These are phyloP conservation scores for Solanum piurae DNA, from an alignment of 257 asterid genomes.

Conservation along the genomic window DNA sequence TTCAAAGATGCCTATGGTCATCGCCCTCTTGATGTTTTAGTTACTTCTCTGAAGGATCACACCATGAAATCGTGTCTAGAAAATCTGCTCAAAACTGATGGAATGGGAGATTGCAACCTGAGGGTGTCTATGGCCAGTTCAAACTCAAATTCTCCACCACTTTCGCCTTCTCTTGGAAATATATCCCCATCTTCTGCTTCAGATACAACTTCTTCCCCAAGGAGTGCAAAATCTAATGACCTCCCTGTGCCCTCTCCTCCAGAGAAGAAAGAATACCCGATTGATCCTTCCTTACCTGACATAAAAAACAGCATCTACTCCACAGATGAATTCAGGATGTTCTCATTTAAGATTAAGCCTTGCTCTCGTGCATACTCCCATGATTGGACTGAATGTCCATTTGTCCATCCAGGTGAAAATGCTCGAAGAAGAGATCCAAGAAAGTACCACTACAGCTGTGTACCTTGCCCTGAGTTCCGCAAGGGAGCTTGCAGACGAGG, in stretches of 20 bases:
- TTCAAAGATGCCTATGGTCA: conserved; percentile 41
- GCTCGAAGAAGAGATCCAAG: conserved; percentile 17
- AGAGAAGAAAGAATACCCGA: conserved; percentile 69
- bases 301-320: conserved; percentile 73
- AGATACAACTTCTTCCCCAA: conserved; percentile 27
- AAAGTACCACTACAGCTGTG: not conserved
- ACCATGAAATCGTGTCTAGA: conserved; percentile 31
- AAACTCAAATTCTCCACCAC: conserved; percentile 34
- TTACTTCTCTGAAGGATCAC: conserved; percentile 35
- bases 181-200: conserved; percentile 32
- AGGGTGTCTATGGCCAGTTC: conserved; percentile 19
- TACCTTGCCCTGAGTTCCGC: conserved; percentile 7
- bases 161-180: conserved; percentile 42
- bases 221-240: conserved; percentile 16
- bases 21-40: conserved; percentile 44
- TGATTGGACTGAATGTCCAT: conserved; percentile 14
- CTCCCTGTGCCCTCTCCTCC: conserved; percentile 11
- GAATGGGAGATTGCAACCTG: conserved; percentile 19
- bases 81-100: conserved; percentile 34
- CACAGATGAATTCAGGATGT: conserved; percentile 19
- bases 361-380: conserved; percentile 8
- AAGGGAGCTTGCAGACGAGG: conserved; percentile 3
- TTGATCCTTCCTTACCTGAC: conserved; percentile 80
- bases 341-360: not conserved
- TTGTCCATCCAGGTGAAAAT: conserved; percentile 11